Conservation (phyloP, 305 asterid species). For the Plantago rigida region DNA sequence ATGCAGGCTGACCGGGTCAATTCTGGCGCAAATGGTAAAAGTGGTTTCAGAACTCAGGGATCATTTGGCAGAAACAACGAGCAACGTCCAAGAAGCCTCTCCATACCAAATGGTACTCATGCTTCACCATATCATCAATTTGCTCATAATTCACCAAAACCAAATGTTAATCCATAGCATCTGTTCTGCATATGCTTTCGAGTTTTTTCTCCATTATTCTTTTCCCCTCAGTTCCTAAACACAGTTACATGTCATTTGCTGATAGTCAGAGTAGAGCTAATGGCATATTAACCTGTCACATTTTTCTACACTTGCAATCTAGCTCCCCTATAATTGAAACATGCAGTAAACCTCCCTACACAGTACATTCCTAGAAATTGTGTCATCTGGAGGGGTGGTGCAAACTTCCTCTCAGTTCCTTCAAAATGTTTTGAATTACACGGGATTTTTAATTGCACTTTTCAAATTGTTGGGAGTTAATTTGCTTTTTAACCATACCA, state of each 20-base stretch:
- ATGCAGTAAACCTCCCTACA: no score
- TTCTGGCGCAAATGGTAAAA: conserved; percentile 48
- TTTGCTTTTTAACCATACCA: neutral
- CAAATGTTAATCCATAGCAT: conserved; percentile 54
- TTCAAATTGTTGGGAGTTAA: neutral
- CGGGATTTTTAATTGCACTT: no score
- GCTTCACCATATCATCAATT: conserved; percentile 73
- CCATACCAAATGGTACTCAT: conserved; percentile 58
- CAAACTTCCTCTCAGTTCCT: no score
- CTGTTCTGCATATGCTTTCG: conserved; percentile 17
- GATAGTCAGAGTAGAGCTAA: conserved; percentile 21
- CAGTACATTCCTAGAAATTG: no score
- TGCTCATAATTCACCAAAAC: conserved; percentile 66
- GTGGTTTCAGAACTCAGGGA: conserved; percentile 42
- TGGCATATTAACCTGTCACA: no score
- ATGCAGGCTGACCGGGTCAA: conserved; percentile 60
- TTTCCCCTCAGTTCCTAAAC: neutral
- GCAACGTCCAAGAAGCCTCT: conserved; percentile 70
- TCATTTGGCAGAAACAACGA: conserved; percentile 50
- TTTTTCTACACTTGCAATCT: no score
- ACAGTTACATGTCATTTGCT: conserved; percentile 19
- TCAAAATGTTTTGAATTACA: no score
- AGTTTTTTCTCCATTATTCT: conserved; percentile 8
- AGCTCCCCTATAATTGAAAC: no score
- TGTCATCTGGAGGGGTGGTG: no score